These are phyloP conservation scores for Nigrospora oryzae DNA, from an alignment of 2,329 filamentous ascomycete genomes.

Conservation along the genomic window DNA sequence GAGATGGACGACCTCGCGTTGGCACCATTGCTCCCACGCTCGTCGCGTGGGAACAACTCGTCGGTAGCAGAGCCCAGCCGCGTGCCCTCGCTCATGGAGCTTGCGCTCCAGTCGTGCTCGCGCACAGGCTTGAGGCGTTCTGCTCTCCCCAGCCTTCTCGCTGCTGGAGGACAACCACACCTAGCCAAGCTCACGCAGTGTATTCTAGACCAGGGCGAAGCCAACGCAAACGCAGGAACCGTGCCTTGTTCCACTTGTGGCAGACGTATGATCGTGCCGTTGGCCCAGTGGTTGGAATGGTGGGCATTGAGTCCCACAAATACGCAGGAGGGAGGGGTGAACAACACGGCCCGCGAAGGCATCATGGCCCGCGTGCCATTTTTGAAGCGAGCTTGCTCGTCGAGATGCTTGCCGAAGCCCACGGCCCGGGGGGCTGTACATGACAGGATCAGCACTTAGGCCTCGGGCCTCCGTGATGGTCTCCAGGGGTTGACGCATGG, in stretches of 20 bases:
- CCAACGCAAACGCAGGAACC: slow-evolving; percentile 30
- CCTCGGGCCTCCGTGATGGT: too few species aligned
- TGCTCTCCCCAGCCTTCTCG: too few species aligned
- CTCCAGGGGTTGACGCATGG: too few species aligned
- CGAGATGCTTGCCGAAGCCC: background rate
- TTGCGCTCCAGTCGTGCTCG: slow-evolving; percentile 38
- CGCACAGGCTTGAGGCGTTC: slow-evolving; percentile 15
- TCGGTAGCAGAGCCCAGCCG: slow-evolving; percentile 13
- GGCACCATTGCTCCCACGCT: slow-evolving; percentile 6
- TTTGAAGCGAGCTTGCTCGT: slow-evolving; percentile 1
- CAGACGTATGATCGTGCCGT: slow-evolving; percentile 38
- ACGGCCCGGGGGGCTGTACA: background rate
- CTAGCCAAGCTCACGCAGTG: too few species aligned
- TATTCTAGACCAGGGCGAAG: slow-evolving; percentile 25
- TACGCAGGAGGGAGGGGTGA: too few species aligned
- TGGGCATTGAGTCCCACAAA: slow-evolving; percentile 24
- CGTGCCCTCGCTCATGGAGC: slow-evolving; percentile 43
- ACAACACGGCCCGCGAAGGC: background rate
- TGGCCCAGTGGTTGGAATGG: slow-evolving; percentile 57
- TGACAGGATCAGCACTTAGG: too few species aligned
- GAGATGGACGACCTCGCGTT: slow-evolving; percentile 13
- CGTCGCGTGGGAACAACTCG: slow-evolving; percentile 1
- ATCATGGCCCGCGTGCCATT: background rate
- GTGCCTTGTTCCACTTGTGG: slow-evolving; percentile 43
- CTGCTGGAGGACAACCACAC: too few species aligned